Base-by-base conservation (phyloP, 768 basidiomycete genomes). In the Suillus placidus region DNA sequence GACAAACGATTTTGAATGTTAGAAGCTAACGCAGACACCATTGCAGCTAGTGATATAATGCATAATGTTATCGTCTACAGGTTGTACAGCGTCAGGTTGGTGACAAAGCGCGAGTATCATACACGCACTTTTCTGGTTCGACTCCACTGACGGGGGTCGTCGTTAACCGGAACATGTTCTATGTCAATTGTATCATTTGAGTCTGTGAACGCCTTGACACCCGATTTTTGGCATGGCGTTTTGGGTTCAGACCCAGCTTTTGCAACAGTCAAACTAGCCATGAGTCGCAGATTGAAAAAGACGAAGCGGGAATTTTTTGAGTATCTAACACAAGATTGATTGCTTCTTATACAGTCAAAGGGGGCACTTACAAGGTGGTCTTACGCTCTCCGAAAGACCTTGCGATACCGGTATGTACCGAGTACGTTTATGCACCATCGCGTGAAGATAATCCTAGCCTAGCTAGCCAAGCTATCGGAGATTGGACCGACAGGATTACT, bases 131-230 rank as follows among this genome's bases (percentile, higher is more conserved):
- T 90, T 68, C 86, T 82, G 35, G 81, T 60, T 34, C 69, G 65
- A 10, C 85, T 83, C 89, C 89, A 91, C 66, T 77, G 71, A 60
- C 87, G 82, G 13, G 89, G 89, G 73, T 90, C 89, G 67, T 90
- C 82, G 16, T 77, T 70, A n/a, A 90, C 88, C 4, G 67, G 62
- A 58, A 71, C 73, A 45, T 78, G 74, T 34, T 80, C 80, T 60
- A 81, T 79, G 67, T 80, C 79, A 43, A 52, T 32, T 34, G 54
- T 52, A 58, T 66, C 55, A 49, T 66, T 14, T 62, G 9, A 4
- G 10, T 26, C 2, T 13, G 35, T 23, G 23, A 4, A 37, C 35
- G 35, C 34, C 7, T 57, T 12, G n/a, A 26, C 7, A 9, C 16
- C 56, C 14, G 14, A 57, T 14, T 37, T 57, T 57, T 57, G 16